A percentile compares a stretch with the other conserved stretches of the same genome.
Conservation (phyloP, 768 basidiomycete genomes). For the Sarcodon sp. region DNA sequence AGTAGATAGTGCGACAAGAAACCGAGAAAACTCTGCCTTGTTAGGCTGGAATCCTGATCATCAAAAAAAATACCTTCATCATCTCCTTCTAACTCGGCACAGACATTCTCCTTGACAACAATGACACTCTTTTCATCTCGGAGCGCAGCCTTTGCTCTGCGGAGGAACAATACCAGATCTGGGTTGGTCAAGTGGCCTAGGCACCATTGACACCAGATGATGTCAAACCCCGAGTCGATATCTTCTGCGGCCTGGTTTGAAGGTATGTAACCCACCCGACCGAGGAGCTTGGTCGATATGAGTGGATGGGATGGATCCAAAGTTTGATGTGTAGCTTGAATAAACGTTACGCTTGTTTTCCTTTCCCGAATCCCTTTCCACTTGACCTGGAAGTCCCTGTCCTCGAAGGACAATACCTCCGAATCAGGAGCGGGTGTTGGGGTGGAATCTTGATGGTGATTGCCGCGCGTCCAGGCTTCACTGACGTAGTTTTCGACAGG, state of each 20-base stretch:
- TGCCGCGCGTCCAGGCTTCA: slow-evolving; percentile 41
- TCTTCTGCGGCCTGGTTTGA: slow-evolving; percentile 30
- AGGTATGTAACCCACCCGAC: slow-evolving; percentile 54
- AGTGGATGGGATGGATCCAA: slow-evolving; percentile 55
- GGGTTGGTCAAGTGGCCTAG: slow-evolving; percentile 71
- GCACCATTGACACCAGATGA: slow-evolving; percentile 98
- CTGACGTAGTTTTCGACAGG: slow-evolving; percentile 71
- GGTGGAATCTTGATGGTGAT: background rate
- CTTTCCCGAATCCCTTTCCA: slow-evolving; percentile 62
- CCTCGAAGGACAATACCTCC: slow-evolving; percentile 2
- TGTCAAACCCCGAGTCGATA: slow-evolving; percentile 60
- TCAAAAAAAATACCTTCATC: slow-evolving; percentile 57
- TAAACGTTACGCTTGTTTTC: slow-evolving; percentile 64
- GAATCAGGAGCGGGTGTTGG: background rate
- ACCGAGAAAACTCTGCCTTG: slow-evolving; percentile 37
- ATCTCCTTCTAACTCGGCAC: slow-evolving; percentile 31
- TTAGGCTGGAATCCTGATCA: slow-evolving; percentile 80
- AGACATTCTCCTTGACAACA: slow-evolving; percentile 88
- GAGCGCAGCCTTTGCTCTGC: slow-evolving; percentile 47
- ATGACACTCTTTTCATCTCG: slow-evolving; percentile 46
- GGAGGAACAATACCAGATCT: slow-evolving; percentile 71
- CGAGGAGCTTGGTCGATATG: slow-evolving; percentile 34
- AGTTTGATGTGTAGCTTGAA: slow-evolving; percentile 68
- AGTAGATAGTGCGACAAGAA: background rate
- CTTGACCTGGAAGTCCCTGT: slow-evolving; percentile 11